Percentiles rank a stretch among this genome's conserved stretches.
Evolutionary conservation across 1,139 yeast species (phyloP).

Genomic region (Wickerhamomyces sp.): DNA sequence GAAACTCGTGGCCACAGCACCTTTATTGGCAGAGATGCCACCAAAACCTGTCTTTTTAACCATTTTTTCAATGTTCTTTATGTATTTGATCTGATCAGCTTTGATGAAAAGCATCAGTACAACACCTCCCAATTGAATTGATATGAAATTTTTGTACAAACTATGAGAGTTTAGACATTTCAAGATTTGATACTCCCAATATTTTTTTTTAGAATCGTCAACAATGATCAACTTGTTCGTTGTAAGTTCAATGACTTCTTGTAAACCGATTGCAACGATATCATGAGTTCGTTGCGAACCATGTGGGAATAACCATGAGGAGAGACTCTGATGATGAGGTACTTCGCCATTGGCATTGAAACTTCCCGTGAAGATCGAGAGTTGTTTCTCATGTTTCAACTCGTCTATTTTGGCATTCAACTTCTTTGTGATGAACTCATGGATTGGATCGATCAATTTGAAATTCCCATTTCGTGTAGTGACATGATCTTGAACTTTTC

Average conservation of each 20-base stretch:
- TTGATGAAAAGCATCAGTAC: constrained; percentile 69
- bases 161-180: constrained; percentile 43
- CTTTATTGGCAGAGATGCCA: constrained; percentile 89
- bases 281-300: constrained; percentile 41
- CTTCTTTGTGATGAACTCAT: constrained; percentile 57
- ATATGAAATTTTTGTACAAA: constrained; percentile 52
- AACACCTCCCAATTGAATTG: constrained; percentile 93
- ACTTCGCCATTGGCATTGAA: constrained; percentile 66
- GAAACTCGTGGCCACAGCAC: constrained; percentile 84
- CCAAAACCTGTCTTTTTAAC: constrained; percentile 86
- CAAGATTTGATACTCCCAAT: constrained; percentile 75
- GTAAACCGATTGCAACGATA: constrained; percentile 77
- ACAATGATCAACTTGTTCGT: constrained; percentile 86
- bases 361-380: constrained; percentile 57
- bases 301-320: constrained; percentile 53
- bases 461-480: no score
- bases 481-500: no score
- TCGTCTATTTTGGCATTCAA: constrained; percentile 42
- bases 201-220: constrained; percentile 62
- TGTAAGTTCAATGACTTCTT: constrained; percentile 87
- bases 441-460: constrained; percentile 63
- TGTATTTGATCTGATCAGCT: constrained; percentile 52
- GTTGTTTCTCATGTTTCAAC: constrained; percentile 46
- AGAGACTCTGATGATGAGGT: constrained; percentile 47
- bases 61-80: constrained; percentile 74